Evolutionary conservation across 345 rosid species (phyloP), one percentile per base, ranked within the genome.

Genomic region (Xanthoceras sorbifolium): DNA sequence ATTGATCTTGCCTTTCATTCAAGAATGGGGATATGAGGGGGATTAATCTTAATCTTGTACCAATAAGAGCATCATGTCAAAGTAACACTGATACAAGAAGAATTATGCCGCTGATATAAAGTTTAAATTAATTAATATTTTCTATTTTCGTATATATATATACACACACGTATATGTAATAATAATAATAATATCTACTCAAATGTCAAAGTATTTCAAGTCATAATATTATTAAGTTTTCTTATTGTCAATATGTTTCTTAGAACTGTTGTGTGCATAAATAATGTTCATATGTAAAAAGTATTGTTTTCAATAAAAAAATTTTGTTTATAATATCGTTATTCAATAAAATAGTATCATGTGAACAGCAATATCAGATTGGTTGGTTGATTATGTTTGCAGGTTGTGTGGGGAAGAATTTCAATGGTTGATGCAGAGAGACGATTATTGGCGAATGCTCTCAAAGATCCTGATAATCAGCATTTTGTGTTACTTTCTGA

Each of bases 361-460:
- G 26, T n/a, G 44, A 61, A 52, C 29, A 23, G 25, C 67, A 40
- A 60, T 71, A 57, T 72, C 11, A 20, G 55, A 36, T 14, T 82
- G 77, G 76, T 81, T 54, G 64, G 62, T 55, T 69, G 38, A 64
- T 64, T 76, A 67, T 31, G 7, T 36, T 66, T 79, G 62, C 75
- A 97, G 97, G 98, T 97, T 65, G 86, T 91, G 6, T 97, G 99
- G 99, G 99, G 99, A 69, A 92, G 89, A 80, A 92, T 97, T 36
- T 91, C 99, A 20, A 97, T 97, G 99, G 85, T 97, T 84, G 97
- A 94, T 85, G 99, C 99, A 1, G 99, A 97, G 90, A 91, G 85
- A 79, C 86, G 99, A 67, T 89, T 97, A 69, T 72, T 97, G 77
- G 99, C 96, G 5, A 87, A 81, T 61, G 99, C 99, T 82, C 91